Evolutionary conservation across 2,329 filamentous ascomycete species (phyloP), one percentile per base, ranked within the genome.

Genomic region (Calonectria multiphialidica): DNA sequence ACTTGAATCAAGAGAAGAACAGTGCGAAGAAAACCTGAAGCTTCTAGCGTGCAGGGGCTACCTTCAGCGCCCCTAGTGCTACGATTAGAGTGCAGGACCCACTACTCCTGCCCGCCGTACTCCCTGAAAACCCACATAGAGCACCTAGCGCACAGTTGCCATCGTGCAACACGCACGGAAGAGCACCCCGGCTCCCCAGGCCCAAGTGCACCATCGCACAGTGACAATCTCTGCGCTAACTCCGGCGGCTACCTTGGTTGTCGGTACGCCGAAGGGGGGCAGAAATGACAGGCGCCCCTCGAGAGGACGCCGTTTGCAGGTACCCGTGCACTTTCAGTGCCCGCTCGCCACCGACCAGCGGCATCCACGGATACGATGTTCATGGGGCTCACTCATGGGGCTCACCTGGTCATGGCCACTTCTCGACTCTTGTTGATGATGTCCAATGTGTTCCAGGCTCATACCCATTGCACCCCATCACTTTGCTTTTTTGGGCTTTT

Each of bases 311-410:
- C 76, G 35, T 76, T 77, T 75, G 65, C 61, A 75, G 76, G 61
- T 53, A 21, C 62, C 68, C 65, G 65, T 64, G 72, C 16, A 37
- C 53, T 33, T 40, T 57, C 30, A 49, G 61, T 66, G 59, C 35
- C 66, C 65, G 69, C 71, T 79, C 71, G 75, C 75, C 76, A 75
- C 75, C 75, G 78, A 72, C 71, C 74, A 75, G 74, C 47, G 69
- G 72, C 69, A 71, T 49, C 71, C 71, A 70, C 65, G 53, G 30
- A 57, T 37, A 35, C 50, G 25, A 55, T 53, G 18, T 23, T 25
- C 40, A 70, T 47, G 40, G 25, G 28, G 21, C 62, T 50, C 49
- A 49, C 23, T 55, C 59, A 62, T 67, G 65, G 49, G n/a, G 21
- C 62, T 50, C 49, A 49, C 23, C 47, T 25, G 42, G 53, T 55